Evolutionary conservation across 148 eudicot species (phyloP).

Genomic region (Chenopodium album): DNA sequence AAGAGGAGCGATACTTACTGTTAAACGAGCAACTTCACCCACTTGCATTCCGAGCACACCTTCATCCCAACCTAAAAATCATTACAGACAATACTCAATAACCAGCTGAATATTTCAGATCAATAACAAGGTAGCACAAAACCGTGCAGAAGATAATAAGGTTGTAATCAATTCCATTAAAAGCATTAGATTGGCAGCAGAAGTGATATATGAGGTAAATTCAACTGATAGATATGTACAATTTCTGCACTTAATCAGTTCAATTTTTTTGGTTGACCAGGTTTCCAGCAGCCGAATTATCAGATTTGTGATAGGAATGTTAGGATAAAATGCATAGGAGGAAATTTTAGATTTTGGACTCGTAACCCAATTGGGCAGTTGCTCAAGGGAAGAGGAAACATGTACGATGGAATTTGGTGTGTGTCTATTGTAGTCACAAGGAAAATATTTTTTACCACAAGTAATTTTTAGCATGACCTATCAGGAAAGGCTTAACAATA

Average conservation of each 20-base stretch:
- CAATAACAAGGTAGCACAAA: neutral
- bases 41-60: slow-evolving; percentile 95
- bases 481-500: neutral
- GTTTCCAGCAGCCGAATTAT: neutral
- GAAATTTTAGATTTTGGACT: too few relatives aligned
- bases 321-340: neutral
- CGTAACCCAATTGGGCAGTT: neutral
- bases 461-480: too few relatives aligned
- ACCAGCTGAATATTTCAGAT: neutral
- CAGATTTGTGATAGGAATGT: neutral
- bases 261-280: neutral
- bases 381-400: neutral
- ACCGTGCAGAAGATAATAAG: neutral
- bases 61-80: slow-evolving; percentile 91
- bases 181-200: neutral
- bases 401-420: neutral
- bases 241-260: neutral
- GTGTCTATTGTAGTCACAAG: neutral
- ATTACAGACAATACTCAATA: slow-evolving; percentile 5
- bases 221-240: neutral
- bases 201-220: neutral
- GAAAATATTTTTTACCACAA: too few relatives aligned
- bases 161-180: neutral
- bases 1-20: slow-evolving; percentile 40
- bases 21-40: slow-evolving; percentile 85